Conservation (phyloP, 1,139 yeast genomes). For the Ogataea hybrid region DNA sequence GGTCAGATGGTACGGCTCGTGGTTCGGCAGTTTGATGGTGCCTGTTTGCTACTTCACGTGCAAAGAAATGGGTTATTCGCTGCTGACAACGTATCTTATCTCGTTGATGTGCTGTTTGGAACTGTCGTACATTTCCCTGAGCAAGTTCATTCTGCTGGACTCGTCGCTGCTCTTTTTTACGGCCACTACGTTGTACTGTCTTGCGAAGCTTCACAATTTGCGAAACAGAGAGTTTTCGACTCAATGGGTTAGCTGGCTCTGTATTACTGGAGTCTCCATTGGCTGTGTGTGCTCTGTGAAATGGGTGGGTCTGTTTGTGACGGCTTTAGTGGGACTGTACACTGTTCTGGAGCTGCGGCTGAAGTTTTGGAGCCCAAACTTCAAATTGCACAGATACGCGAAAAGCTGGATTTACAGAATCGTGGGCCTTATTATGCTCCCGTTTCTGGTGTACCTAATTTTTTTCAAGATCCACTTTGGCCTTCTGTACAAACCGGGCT, state of each 20-base stretch:
- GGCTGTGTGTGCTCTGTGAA: slow-evolving; percentile 95
- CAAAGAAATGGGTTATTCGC: slow-evolving; percentile 43
- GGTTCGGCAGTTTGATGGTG: slow-evolving; percentile 59
- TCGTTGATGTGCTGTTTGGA: slow-evolving; percentile 63
- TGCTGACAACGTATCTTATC: too few relatives aligned
- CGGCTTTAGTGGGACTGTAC: slow-evolving; percentile 82
- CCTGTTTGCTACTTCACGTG: slow-evolving; percentile 67
- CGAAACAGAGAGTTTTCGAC: slow-evolving; percentile 42
- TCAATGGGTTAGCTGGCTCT: slow-evolving; percentile 54
- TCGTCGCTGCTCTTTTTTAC: slow-evolving; percentile 73
- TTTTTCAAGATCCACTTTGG: slow-evolving; percentile 81
- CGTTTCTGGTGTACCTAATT: slow-evolving; percentile 62
- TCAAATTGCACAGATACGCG: slow-evolving; percentile 35
- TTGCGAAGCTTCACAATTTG: slow-evolving; percentile 52
- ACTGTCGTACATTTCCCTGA: slow-evolving; percentile 60
- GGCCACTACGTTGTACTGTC: slow-evolving; percentile 55
- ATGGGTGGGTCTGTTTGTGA: slow-evolving; percentile 93
- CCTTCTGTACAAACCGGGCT: slow-evolving; percentile 72
- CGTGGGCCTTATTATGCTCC: slow-evolving; percentile 68
- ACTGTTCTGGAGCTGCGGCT: slow-evolving; percentile 71
- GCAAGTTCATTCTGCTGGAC: slow-evolving; percentile 71
- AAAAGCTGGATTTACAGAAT: slow-evolving; percentile 64
- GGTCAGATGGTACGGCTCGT: slow-evolving; percentile 67
- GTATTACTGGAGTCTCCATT: slow-evolving; percentile 71
- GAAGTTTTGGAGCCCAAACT: slow-evolving; percentile 45